Evolutionary conservation across 768 basidiomycete species (phyloP), one percentile per base, ranked within the genome.

Genomic region (Pleurotus platypus): DNA sequence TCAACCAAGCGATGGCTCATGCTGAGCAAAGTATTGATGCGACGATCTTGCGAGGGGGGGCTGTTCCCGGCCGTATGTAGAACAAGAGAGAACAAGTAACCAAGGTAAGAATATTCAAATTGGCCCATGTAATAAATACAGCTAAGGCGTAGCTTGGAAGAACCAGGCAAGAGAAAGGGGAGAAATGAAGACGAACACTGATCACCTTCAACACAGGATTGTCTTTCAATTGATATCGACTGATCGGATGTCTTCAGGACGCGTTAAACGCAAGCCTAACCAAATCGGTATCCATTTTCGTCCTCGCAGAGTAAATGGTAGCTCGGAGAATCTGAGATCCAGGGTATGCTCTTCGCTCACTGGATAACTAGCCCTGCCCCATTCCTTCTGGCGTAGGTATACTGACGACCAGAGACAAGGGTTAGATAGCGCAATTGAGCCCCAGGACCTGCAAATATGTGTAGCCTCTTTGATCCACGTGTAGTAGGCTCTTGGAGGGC

Each of bases 381-480:
- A 47, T 47, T 47, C 46, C 30, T 30, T 30, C 30, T 9, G 30
- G 30, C 9, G 9, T 2, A 30, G 30, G 7, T 22, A 9, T 30
- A 7, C 7, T 30, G 8, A 30, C 30, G 51, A 53, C 51, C 51
- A 53, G n/a, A 42, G 51, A 4, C 20, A n/a, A 4, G 51, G 51
- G 15, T 16, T 39, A 11, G 51, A 15, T 3, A 53, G 18, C 15
- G 51, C 30, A 30, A 53, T 24, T 2, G 37, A 7, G 16, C 51
- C 39, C 51, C 51, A 53, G 5, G 51, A 35, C 9, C 37, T 42
- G 51, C 50, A 53, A 15, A 53, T 24, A 53, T 53, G 51, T 16
- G 51, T 8, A 4, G 22, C 38, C 18, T 40, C 38, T 22, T 20
- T 16, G 37, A 53, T 35, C 51, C 38, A 53, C 4, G 8, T n/a